Evolutionary conservation across 176 grass and related monocot species (phyloP).

Genomic region (Oryza longistaminata): DNA sequence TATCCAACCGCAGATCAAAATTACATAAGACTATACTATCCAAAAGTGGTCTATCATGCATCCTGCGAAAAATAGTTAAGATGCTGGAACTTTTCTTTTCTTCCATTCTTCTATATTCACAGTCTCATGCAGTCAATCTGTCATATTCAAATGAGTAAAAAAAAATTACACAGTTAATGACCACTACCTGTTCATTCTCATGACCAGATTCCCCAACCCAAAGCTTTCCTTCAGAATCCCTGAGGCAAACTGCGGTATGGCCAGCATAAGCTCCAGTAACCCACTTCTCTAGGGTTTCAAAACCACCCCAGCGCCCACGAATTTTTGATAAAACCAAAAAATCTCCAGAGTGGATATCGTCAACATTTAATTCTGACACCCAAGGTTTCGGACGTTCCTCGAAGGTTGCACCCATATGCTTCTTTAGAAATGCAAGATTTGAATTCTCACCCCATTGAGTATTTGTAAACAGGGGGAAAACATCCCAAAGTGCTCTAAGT

Average conservation of each 20-base stretch:
- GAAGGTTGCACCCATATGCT: slow-evolving; percentile 94
- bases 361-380: slow-evolving; percentile 76
- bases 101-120: neutral
- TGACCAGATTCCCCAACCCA: slow-evolving; percentile 97
- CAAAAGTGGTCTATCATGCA: neutral
- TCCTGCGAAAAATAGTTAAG: slow-evolving; percentile 6
- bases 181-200: slow-evolving; percentile 85
- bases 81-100: neutral
- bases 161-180: neutral
- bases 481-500: slow-evolving; percentile 89
- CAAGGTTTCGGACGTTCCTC: slow-evolving; percentile 86
- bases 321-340: slow-evolving; percentile 93
- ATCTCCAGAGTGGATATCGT: slow-evolving; percentile 94
- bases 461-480: slow-evolving; percentile 93
- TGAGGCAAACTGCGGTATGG: slow-evolving; percentile 83
- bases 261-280: slow-evolving; percentile 95
- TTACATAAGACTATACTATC: neutral
- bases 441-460: slow-evolving; percentile 82
- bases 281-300: slow-evolving; percentile 97
- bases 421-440: slow-evolving; percentile 86
- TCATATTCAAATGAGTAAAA: slow-evolving; percentile 6
- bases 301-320: slow-evolving; percentile 94
- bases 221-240: slow-evolving; percentile 87
- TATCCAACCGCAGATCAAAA: neutral
- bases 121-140: neutral